Evolutionary conservation across 2,329 filamentous ascomycete genomes (phyloP).

Genomic region (Neofusicoccum sp.): DNA sequence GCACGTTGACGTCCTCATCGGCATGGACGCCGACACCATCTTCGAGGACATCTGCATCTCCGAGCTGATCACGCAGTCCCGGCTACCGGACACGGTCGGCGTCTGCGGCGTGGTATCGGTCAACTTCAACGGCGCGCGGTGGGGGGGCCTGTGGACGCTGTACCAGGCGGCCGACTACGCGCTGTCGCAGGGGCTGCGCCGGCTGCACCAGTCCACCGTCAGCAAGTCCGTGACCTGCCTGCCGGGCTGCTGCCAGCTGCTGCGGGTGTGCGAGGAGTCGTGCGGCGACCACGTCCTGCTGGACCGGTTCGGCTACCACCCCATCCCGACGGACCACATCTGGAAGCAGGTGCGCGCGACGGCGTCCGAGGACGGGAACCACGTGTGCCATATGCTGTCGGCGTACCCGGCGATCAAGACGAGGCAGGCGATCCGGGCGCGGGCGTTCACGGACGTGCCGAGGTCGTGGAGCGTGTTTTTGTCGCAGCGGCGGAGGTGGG

Average conservation of each 20-base stretch:
- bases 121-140: conserved; percentile 48
- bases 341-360: conserved; percentile 54
- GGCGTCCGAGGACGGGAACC: conserved; percentile 55
- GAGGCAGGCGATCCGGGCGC: conserved; percentile 51
- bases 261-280: conserved; percentile 53
- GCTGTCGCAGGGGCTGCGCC: conserved; percentile 37
- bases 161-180: conserved; percentile 53
- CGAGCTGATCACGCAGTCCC: conserved; percentile 48
- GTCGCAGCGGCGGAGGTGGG: conserved; percentile 54
- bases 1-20: conserved; percentile 21
- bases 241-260: conserved; percentile 54
- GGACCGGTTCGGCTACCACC: conserved; percentile 53
- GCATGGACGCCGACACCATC: conserved; percentile 44
- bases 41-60: conserved; percentile 51
- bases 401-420: conserved; percentile 44
- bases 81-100: conserved; percentile 45
- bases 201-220: conserved; percentile 54
- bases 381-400: conserved; percentile 51
- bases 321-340: conserved; percentile 52
- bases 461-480: conserved; percentile 46
- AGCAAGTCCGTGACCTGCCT: conserved; percentile 55
- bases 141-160: conserved; percentile 41
- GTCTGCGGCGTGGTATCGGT: conserved; percentile 55
- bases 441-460: conserved; percentile 48
- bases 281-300: conserved; percentile 34